phyloP scores from a whole-genome alignment of 2,329 filamentous ascomycete species.

The Dactylellina sp. region DNA sequence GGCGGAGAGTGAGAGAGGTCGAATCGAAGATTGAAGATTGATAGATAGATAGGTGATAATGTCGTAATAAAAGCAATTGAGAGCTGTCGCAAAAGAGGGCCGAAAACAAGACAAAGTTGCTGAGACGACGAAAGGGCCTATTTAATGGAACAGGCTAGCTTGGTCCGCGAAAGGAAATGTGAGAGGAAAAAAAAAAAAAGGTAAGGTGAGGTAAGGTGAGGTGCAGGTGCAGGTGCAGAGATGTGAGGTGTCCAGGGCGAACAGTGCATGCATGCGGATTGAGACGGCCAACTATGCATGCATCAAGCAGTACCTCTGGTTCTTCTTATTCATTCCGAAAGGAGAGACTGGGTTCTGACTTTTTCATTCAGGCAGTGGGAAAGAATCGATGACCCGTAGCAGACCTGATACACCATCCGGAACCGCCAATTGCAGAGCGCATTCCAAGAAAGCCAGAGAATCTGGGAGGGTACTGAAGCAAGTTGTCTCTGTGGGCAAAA shows the following conservation, averaged over 20 bases:
- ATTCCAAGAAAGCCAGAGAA: background rate
- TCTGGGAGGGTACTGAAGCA: background rate
- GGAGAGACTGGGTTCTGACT: slow-evolving; percentile 13
- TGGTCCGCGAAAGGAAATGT: slow-evolving; percentile 6
- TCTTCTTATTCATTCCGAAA: slow-evolving; percentile 25
- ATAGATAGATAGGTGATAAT: background rate
- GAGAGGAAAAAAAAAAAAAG: slow-evolving; percentile 10
- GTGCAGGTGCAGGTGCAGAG: too few species aligned
- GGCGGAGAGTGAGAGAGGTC: slow-evolving; percentile 4
- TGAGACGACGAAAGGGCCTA: slow-evolving; percentile 21
- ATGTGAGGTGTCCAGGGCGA: slow-evolving; percentile 29
- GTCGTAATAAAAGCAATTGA: background rate
- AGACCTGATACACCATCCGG: slow-evolving; percentile 14
- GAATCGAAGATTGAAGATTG: slow-evolving; percentile 15
- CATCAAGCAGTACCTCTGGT: slow-evolving; percentile 5
- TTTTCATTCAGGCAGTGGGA: slow-evolving; percentile 9
- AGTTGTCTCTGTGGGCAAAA: background rate
- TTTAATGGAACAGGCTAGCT: slow-evolving; percentile 21
- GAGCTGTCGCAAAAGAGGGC: slow-evolving; percentile 11
- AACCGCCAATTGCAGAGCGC: slow-evolving; percentile 12
- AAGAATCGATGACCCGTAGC: background rate
- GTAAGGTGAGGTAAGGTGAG: slow-evolving; percentile 3
- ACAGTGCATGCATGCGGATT: slow-evolving; percentile 44
- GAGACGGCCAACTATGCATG: slow-evolving; percentile 51
- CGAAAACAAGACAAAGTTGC: slow-evolving; percentile 12